These are phyloP conservation scores for Ogataea parapolymorpha DNA, from an alignment of 805 yeast genomes.

Conservation along the genomic window DNA sequence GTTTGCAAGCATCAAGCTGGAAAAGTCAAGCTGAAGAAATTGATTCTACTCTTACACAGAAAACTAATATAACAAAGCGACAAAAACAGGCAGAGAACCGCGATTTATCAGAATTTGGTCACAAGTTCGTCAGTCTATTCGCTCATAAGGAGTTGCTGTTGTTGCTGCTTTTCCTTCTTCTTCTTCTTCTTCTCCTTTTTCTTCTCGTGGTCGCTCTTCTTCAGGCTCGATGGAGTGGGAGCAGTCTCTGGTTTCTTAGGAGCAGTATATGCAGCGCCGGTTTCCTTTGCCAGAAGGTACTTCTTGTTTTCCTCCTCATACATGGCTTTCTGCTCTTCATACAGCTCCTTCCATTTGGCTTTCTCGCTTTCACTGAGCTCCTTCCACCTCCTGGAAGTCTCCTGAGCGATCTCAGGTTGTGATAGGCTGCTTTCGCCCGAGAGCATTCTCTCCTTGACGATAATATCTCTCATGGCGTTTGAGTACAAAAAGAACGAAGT, in stretches of 20 bases:
- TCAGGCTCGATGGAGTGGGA: conserved; percentile 19
- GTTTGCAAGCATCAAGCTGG: conserved; percentile 5
- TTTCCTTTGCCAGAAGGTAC: conserved; percentile 30
- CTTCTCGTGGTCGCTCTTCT: conserved; percentile 35
- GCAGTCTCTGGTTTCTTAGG: conserved; percentile 27
- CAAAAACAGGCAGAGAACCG: neutral
- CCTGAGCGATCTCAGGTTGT: conserved; percentile 74
- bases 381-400: conserved; percentile 79
- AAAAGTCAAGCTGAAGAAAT: conserved; percentile 2
- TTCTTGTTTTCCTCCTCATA: conserved; percentile 32
- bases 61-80: conserved; percentile 16
- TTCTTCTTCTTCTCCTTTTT: conserved; percentile 53
- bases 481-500: conserved; percentile 82
- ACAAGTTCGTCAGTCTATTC: conserved; percentile 3
- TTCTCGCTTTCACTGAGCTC: conserved; percentile 66
- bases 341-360: conserved; percentile 63
- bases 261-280: conserved; percentile 27
- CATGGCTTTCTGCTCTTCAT: conserved; percentile 42
- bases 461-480: conserved; percentile 64
- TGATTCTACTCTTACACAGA: conserved; percentile 8
- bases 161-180: conserved; percentile 36
- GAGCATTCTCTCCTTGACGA: conserved; percentile 63
- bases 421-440: conserved; percentile 60
- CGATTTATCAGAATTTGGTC: neutral
- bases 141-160: conserved; percentile 9